Evolutionary conservation across 2,329 filamentous ascomycete genomes (phyloP).

Genomic region (Chalara sp.): DNA sequence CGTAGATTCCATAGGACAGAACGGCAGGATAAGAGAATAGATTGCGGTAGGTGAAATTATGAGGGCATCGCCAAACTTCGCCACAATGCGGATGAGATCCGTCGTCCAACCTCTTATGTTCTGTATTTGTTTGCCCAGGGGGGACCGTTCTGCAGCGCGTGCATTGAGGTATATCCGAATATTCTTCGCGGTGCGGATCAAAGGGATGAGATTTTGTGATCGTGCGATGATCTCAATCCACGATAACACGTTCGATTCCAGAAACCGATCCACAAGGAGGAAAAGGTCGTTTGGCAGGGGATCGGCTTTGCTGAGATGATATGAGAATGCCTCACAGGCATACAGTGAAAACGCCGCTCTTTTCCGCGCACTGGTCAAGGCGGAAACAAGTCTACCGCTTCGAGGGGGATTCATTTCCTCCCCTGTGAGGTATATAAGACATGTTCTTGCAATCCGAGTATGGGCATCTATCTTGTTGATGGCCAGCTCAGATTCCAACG

Average conservation of each 20-base stretch:
- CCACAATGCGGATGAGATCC: conserved; percentile 27
- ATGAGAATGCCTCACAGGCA: conserved; percentile 19
- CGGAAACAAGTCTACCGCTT: background rate
- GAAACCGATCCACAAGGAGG: conserved; percentile 16
- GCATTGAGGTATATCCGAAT: conserved; percentile 20
- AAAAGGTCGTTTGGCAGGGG: conserved; percentile 15
- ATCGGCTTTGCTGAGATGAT: conserved; percentile 16
- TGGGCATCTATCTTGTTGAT: conserved; percentile 18
- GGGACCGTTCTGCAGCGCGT: conserved; percentile 4
- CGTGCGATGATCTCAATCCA: conserved; percentile 26
- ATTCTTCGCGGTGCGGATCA: conserved; percentile 19
- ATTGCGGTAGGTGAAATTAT: conserved; percentile 25
- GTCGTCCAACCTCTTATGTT: conserved; percentile 25
- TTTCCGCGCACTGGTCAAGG: background rate
- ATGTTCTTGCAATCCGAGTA: conserved; percentile 19
- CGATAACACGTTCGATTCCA: conserved; percentile 18
- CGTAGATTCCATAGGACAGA: conserved; percentile 25
- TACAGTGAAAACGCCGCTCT: conserved; percentile 14
- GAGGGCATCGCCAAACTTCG: conserved; percentile 27
- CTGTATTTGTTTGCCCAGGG: conserved; percentile 15
- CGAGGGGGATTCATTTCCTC: conserved; percentile 8
- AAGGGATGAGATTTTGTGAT: conserved; percentile 14
- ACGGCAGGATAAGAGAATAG: conserved; percentile 29
- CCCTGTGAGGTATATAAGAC: conserved; percentile 18
- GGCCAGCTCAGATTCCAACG: conserved; percentile 19